Percentiles rank a stretch among this genome's conserved stretches.
These are phyloP conservation scores for Oehlia diaphana DNA, from an alignment of 192 early-diverging fungal species.

Conservation along the genomic window DNA sequence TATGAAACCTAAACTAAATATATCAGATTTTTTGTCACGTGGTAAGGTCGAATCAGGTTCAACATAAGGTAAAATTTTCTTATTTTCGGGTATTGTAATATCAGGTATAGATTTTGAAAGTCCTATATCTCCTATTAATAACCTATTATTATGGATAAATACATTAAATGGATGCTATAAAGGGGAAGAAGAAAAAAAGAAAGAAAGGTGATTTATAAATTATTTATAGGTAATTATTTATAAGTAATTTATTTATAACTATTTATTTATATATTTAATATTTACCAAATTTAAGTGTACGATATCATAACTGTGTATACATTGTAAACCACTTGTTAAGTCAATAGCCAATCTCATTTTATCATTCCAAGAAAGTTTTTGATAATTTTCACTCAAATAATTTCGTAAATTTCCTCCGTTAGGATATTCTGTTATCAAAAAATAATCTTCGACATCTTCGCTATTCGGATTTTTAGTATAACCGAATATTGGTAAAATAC, in stretches of 20 bases:
- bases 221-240: no score
- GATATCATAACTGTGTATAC: slow-evolving; percentile 4
- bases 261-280: no score
- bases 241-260: no score
- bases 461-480: background rate
- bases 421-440: slow-evolving; percentile 16
- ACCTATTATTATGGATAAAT: background rate
- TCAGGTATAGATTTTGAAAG: background rate
- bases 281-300: background rate
- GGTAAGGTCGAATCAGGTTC: background rate
- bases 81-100: background rate
- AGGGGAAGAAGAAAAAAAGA: no score
- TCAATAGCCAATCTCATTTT: background rate
- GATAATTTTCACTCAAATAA: background rate
- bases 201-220: no score
- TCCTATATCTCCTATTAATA: background rate
- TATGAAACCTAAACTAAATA: slow-evolving; percentile 10
- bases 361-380: slow-evolving; percentile 12
- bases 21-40: slow-evolving; percentile 7
- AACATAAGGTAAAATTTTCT: background rate
- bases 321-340: slow-evolving; percentile 2
- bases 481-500: background rate
- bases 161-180: slow-evolving; percentile 1
- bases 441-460: background rate
- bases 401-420: background rate